A percentile compares a stretch with the other conserved stretches of the same genome.
phyloP scores from a whole-genome alignment of 257 asterid species.

The Datura wrightii region DNA sequence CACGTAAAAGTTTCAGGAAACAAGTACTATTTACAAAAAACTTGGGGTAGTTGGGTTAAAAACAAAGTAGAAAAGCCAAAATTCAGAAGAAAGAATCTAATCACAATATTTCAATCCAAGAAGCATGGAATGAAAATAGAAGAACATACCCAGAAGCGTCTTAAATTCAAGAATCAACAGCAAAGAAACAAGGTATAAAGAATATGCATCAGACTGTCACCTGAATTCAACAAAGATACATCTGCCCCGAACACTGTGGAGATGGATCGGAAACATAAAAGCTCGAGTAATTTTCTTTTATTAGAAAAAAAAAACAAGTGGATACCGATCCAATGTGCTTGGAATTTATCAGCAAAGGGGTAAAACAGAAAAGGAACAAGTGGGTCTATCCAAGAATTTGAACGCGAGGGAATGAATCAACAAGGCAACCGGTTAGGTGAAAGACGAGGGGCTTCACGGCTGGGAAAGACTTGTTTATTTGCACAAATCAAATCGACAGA shows the following conservation, averaged over 20 bases:
- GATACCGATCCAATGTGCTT: conserved; percentile 24
- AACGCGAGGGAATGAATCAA: background rate
- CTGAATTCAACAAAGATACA: conserved; percentile 15
- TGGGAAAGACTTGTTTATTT: background rate
- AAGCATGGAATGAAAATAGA: background rate
- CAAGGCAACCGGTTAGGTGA: background rate
- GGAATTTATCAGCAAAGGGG: conserved; percentile 2
- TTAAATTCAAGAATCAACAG: background rate
- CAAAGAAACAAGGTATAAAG: background rate
- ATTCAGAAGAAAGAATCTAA: background rate
- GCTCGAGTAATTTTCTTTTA: background rate
- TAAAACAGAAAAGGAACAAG: background rate
- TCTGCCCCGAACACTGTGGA: background rate
- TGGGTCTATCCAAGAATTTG: conserved; percentile 19
- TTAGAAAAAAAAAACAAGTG: background rate
- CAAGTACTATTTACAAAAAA: background rate
- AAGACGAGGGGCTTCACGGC: background rate
- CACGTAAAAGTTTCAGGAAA: background rate
- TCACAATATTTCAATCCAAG: conserved; percentile 11
- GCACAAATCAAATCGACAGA: background rate
- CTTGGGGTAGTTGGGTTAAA: background rate
- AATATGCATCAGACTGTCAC: background rate
- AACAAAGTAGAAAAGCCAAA: background rate
- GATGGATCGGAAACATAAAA: conserved; percentile 3
- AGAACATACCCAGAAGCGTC: background rate